Evolutionary conservation across 257 asterid species (phyloP), one percentile per base, ranked within the genome.

Genomic region (Petunia axillaris): DNA sequence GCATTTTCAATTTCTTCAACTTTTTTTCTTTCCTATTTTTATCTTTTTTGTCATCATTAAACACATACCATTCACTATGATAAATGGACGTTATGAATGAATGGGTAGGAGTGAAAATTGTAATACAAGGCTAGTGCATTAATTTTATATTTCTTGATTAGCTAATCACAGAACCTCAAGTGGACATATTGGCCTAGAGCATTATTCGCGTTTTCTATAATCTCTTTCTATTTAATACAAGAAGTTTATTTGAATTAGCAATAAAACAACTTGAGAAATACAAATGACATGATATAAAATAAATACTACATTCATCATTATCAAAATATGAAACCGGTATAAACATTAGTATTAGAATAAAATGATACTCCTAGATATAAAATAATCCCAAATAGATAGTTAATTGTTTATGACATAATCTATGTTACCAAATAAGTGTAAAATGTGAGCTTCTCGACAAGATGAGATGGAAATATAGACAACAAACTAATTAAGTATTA

Each of bases 81-180:
- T 3, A 25, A 75, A 59, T 13, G 46, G 15, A 11, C 25, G 67
- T 60, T 62, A 38, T 64, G 39, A 52, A 75, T 81, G 50, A 76
- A 62, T 75, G 84, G 79, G 36, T 7, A 43, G 9, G 75, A 74
- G 80, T 48, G 65, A 62, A 81, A 58, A 36, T 60, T 78, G 78
- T 68, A 35, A 68, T 0, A 1, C 3, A 43, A 68, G 54, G 8
- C n/a, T 68, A 43, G 14, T 68, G 4, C 46, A 48, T 37, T 46
- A 39, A 46, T 48, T 48, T 25, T 25, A 25, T 25, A 25, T 25
- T 35, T 39, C 60, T 71, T 71, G 25, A 59, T 10, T 4, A 48
- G 25, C 43, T 70, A 46, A 70, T 25, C 58, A 8, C 58, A 10
- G 41, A 70, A 46, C 59, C 59, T 25, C 77, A 46, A 70, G 16